Conservation (phyloP, 176 grass and related monocot genomes). For the Musa beccarii region DNA sequence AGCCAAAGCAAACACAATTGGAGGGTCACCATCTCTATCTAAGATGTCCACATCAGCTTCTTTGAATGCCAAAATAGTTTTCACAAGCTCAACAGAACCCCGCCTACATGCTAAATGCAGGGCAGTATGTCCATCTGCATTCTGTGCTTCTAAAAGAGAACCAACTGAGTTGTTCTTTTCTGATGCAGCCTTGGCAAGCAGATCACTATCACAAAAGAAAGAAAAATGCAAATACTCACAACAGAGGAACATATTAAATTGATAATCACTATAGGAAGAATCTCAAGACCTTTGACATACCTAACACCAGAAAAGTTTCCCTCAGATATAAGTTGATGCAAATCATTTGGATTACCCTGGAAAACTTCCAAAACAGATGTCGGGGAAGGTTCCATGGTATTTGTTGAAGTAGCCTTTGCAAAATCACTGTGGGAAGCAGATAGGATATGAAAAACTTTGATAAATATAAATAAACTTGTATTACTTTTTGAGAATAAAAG, state of each 20-base stretch:
- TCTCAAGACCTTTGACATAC: conserved; percentile 21
- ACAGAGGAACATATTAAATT: neutral
- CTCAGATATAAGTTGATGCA: conserved; percentile 86
- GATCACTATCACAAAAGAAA: conserved; percentile 43
- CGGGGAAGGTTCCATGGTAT: conserved; percentile 44
- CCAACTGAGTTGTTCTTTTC: conserved; percentile 42
- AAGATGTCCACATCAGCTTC: conserved; percentile 82
- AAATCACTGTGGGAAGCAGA: conserved; percentile 55
- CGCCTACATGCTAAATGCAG: conserved; percentile 87
- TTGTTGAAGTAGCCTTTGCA: conserved; percentile 45
- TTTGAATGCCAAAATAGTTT: conserved; percentile 80
- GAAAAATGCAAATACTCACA: conserved; percentile 8
- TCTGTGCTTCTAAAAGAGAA: conserved; percentile 82
- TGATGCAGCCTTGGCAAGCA: conserved; percentile 69
- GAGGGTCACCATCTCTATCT: conserved; percentile 82
- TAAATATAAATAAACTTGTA: conserved; percentile 12
- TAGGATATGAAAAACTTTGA: conserved; percentile 21
- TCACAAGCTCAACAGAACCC: conserved; percentile 77
- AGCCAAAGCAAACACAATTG: conserved; percentile 91
- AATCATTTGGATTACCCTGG: conserved; percentile 74
- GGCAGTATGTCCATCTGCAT: conserved; percentile 75
- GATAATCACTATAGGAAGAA: neutral
- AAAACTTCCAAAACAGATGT: conserved; percentile 55
- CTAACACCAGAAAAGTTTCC: conserved; percentile 66
- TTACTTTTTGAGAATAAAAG: neutral